Evolutionary conservation across 352 stramenopile genomes (phyloP).

Genomic region (Pythium phragmitis): DNA sequence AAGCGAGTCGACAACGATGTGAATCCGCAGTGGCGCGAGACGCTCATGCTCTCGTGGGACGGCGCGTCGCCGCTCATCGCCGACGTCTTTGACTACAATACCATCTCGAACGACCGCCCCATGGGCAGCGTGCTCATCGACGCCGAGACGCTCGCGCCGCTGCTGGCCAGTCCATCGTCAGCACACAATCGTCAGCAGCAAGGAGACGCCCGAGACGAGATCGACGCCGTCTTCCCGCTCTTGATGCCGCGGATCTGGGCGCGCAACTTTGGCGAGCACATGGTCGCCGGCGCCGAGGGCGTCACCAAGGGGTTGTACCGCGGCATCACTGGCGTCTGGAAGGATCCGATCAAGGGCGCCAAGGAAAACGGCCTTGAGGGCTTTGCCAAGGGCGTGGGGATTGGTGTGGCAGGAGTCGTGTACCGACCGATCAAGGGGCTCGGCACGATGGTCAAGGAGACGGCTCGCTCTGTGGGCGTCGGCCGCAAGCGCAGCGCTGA

Average conservation of each 20-base stretch:
- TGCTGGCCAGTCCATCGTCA: slow-evolving; percentile 24
- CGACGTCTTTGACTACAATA: slow-evolving; percentile 77
- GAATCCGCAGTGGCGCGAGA: slow-evolving; percentile 66
- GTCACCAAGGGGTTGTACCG: slow-evolving; percentile 66
- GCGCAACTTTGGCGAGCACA: slow-evolving; percentile 77
- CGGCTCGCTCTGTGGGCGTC: slow-evolving; percentile 58
- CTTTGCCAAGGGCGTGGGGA: slow-evolving; percentile 73
- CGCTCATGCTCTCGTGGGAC: slow-evolving; percentile 80
- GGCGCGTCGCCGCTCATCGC: slow-evolving; percentile 58
- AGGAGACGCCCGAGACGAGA: slow-evolving; percentile 15
- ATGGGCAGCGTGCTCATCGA: slow-evolving; percentile 67
- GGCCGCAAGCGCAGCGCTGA: slow-evolving; percentile 45
- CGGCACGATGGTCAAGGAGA: slow-evolving; percentile 78
- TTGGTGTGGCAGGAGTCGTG: slow-evolving; percentile 65
- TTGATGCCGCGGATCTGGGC: slow-evolving; percentile 72
- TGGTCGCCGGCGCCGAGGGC: slow-evolving; percentile 71
- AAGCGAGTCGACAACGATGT: slow-evolving; percentile 68
- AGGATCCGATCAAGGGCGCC: slow-evolving; percentile 74
- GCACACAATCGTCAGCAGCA: slow-evolving; percentile 1
- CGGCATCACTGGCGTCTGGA: slow-evolving; percentile 75
- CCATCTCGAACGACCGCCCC: slow-evolving; percentile 51
- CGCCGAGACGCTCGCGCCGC: slow-evolving; percentile 34
- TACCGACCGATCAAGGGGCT: slow-evolving; percentile 73
- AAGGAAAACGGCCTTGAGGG: slow-evolving; percentile 69
- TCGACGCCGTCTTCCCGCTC: slow-evolving; percentile 58